phyloP scores from a whole-genome alignment of 257 asterid genomes.

The Misopates orontium region DNA sequence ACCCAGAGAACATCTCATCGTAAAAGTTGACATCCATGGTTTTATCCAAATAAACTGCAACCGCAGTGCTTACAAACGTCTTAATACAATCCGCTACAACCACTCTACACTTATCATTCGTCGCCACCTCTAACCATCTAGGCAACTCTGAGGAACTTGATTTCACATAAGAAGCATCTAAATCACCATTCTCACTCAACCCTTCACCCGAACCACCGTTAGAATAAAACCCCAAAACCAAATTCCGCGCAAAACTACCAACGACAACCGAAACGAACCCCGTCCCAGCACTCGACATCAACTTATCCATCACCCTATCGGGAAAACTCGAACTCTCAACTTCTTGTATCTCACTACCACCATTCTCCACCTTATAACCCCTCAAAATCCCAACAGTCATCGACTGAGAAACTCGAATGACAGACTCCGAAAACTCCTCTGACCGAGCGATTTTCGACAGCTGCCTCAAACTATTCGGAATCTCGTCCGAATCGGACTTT shows the following conservation, averaged over 20 bases:
- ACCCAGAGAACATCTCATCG: conserved; percentile 78
- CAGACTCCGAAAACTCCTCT: conserved; percentile 54
- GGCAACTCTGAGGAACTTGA: conserved; percentile 40
- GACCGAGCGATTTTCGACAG: conserved; percentile 74
- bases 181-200: conserved; percentile 33
- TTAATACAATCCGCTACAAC: conserved; percentile 76
- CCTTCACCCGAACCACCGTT: conserved; percentile 37
- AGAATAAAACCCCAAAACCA: conserved; percentile 71
- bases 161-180: conserved; percentile 22
- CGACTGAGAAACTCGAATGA: conserved; percentile 55
- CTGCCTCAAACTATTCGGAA: conserved; percentile 87
- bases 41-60: conserved; percentile 83
- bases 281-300: conserved; percentile 79
- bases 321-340: conserved; percentile 38
- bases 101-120: conserved; percentile 61
- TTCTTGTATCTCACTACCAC: conserved; percentile 41
- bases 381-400: conserved; percentile 66
- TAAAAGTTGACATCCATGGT: conserved; percentile 83
- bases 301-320: conserved; percentile 66
- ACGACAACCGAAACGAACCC: conserved; percentile 80
- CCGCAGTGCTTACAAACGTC: conserved; percentile 82
- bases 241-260: conserved; percentile 85
- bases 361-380: conserved; percentile 52
- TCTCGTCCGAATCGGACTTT: conserved; percentile 74
- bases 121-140: conserved; percentile 57